These are phyloP conservation scores for Fusarium papillatum DNA, from an alignment of 2,329 filamentous ascomycete genomes.

Conservation along the genomic window DNA sequence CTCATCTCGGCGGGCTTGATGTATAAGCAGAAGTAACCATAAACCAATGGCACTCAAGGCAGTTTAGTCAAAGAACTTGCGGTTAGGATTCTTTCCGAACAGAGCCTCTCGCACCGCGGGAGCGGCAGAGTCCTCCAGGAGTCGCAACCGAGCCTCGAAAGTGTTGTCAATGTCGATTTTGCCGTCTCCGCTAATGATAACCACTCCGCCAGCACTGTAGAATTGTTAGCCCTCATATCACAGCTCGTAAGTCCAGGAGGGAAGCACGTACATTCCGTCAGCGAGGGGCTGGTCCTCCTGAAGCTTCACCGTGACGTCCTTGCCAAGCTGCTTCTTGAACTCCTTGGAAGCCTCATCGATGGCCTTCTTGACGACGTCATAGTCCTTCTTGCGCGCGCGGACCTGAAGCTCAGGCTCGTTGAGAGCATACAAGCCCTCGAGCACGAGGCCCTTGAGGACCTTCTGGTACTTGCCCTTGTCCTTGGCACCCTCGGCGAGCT, in stretches of 20 bases:
- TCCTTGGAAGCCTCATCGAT: slow-evolving; percentile 82
- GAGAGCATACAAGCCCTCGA: slow-evolving; percentile 92
- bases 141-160: slow-evolving; percentile 88
- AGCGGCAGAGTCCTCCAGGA: slow-evolving; percentile 88
- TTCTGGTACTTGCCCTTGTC: slow-evolving; percentile 82
- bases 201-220: slow-evolving; percentile 83
- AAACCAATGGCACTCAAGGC: slow-evolving; percentile 9
- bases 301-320: slow-evolving; percentile 77
- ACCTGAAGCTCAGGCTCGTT: slow-evolving; percentile 84
- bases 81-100: slow-evolving; percentile 95
- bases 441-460: slow-evolving; percentile 83
- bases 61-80: slow-evolving; percentile 91
- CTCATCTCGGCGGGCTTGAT: slow-evolving; percentile 27
- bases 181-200: slow-evolving; percentile 84
- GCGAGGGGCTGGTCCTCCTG: slow-evolving; percentile 86
- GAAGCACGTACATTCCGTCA: slow-evolving; percentile 81
- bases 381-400: slow-evolving; percentile 85
- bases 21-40: slow-evolving; percentile 27
- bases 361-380: slow-evolving; percentile 81
- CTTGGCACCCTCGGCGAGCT: slow-evolving; percentile 74
- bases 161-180: slow-evolving; percentile 99
- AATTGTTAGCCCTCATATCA: slow-evolving; percentile 37
- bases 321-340: slow-evolving; percentile 84
- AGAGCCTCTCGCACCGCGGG: slow-evolving; percentile 88
- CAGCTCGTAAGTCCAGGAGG: background rate